Conservation (phyloP, 2,329 filamentous ascomycete genomes). For the Pezizomycotina sp. region DNA sequence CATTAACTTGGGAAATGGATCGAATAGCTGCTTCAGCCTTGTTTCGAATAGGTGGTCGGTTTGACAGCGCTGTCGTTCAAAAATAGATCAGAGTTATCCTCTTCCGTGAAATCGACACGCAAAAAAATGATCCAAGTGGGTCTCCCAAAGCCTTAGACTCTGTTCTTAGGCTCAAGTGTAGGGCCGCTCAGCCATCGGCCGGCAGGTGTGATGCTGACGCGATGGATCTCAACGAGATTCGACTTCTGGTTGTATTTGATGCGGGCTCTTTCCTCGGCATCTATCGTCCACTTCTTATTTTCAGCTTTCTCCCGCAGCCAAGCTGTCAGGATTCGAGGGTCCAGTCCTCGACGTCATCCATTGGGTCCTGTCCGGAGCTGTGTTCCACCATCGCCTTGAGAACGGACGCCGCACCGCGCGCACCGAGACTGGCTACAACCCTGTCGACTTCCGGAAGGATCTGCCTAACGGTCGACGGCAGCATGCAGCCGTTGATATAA, state of each 20-base stretch:
- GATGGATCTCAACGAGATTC: constrained; percentile 39
- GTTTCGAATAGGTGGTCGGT: constrained; percentile 32
- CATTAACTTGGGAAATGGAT: constrained; percentile 35
- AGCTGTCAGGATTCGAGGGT: constrained; percentile 31
- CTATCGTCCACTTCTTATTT: constrained; percentile 24
- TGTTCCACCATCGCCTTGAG: constrained; percentile 39
- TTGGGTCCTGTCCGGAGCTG: constrained; percentile 39
- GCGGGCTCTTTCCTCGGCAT: constrained; percentile 16
- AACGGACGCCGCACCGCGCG: constrained; percentile 28
- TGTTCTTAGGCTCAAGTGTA: constrained; percentile 50
- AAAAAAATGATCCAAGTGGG: constrained; percentile 47
- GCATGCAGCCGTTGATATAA: constrained; percentile 45
- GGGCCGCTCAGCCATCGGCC: constrained; percentile 43
- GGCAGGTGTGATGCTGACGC: constrained; percentile 43
- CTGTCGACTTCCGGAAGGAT: constrained; percentile 34
- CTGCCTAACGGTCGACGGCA: constrained; percentile 36
- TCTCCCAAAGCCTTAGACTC: constrained; percentile 51
- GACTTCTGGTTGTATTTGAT: constrained; percentile 22
- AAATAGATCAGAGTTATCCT: constrained; percentile 48
- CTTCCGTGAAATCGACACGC: constrained; percentile 57
- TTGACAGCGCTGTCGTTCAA: constrained; percentile 37
- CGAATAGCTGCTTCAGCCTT: constrained; percentile 43
- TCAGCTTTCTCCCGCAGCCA: constrained; percentile 27
- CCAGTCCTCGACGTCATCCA: constrained; percentile 37
- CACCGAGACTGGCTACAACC: constrained; percentile 25